Evolutionary conservation across 495 filamentous ascomycete species (phyloP), one percentile per base, ranked within the genome.

Genomic region (Neurospora sublineolata): DNA sequence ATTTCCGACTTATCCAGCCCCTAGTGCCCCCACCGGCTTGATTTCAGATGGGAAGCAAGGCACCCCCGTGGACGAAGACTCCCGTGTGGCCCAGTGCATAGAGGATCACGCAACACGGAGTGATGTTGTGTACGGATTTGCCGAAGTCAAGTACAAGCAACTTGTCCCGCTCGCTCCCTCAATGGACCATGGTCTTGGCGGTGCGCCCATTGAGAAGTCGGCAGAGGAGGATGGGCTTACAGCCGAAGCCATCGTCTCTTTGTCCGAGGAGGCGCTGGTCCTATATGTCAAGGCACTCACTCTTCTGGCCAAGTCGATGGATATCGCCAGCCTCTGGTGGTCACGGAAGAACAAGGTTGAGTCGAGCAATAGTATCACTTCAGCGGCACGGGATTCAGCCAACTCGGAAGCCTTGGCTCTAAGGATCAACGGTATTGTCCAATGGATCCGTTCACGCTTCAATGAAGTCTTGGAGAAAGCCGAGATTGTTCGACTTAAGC

Each of bases 81-180:
- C 86, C 58, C 87, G 86, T 76, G 89, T 91, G 36, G 87, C 95
- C 7, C 88, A 94, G 70, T 86, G 85, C 37, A 92, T 98, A 44
- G 95, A 99, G 80, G 94, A 98, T 71, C 90, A 90, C 68, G 96
- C 96, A 8, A 94, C 91, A 18, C 89, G 93, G 37, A 97, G 93
- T 74, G 94, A 99, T 78, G 94, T 97, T 38, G 93, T 99, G 1
- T 98, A 92, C 78, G 93, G 93, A 27, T 97, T 98, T 81, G 95
- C 95, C 11, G 95, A 98, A 80, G 94, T 99, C 73, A 99, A 99
- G 81, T 97, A 94, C 83, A 95, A 95, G 80, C 95, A 99, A 77
- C 86, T 99, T 39, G 87, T 98, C 14, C 95, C 95, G 6, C 79
- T 95, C 33, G 89, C 92, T 6, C 95, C 94, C 16, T 93, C 91